Evolutionary conservation across 2,329 filamentous ascomycete species (phyloP).

Genomic region (Lachnellula willkommii): DNA sequence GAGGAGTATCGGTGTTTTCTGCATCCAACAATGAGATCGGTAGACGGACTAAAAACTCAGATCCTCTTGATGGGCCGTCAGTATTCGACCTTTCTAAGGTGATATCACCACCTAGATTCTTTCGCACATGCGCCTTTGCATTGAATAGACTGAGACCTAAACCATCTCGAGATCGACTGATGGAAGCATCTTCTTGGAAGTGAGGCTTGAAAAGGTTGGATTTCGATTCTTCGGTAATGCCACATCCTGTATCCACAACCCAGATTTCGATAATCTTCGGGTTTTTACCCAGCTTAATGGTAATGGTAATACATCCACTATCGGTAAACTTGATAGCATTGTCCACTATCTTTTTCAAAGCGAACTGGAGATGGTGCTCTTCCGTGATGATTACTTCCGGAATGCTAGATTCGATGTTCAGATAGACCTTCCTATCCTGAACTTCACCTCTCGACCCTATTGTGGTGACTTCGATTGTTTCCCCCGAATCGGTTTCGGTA

Average conservation of each 20-base stretch:
- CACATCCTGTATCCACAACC: slow-evolving; percentile 61
- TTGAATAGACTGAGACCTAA: slow-evolving; percentile 64
- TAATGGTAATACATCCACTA: slow-evolving; percentile 56
- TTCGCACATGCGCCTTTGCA: slow-evolving; percentile 65
- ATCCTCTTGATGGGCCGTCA: slow-evolving; percentile 53
- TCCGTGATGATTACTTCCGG: slow-evolving; percentile 45
- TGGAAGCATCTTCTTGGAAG: slow-evolving; percentile 62
- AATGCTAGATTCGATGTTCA: slow-evolving; percentile 36
- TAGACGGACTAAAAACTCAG: slow-evolving; percentile 63
- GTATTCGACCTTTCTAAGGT: slow-evolving; percentile 59
- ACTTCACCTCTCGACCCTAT: slow-evolving; percentile 24
- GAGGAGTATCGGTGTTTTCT: slow-evolving; percentile 14
- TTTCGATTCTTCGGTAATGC: slow-evolving; percentile 61
- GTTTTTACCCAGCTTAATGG: slow-evolving; percentile 47
- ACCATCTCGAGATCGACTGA: slow-evolving; percentile 62
- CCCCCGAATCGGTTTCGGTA: slow-evolving; percentile 23
- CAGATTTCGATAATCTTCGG: slow-evolving; percentile 53
- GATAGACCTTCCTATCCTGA: slow-evolving; percentile 35
- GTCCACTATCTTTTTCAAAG: slow-evolving; percentile 40
- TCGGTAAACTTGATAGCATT: slow-evolving; percentile 71
- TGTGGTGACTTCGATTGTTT: slow-evolving; percentile 26
- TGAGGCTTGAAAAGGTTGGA: slow-evolving; percentile 66
- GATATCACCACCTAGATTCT: slow-evolving; percentile 60
- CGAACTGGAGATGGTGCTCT: slow-evolving; percentile 45
- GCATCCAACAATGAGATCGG: slow-evolving; percentile 36